Conservation (phyloP, 371 early-diverging fungal species). For the Mucor circinelloides region DNA sequence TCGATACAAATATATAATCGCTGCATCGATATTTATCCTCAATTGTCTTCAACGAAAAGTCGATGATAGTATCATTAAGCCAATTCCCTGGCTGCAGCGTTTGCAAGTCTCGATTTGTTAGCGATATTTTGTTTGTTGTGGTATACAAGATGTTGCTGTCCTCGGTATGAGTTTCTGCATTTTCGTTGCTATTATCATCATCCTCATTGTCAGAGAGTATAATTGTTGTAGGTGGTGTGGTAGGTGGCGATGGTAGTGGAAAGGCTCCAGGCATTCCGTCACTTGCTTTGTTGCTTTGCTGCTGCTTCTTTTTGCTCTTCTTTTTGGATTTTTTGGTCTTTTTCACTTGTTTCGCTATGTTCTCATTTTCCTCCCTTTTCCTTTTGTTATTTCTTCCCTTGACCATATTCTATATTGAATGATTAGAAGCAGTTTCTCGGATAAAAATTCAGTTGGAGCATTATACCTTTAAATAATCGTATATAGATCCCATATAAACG, state of each 20-base stretch:
- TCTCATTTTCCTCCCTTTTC: too few species aligned
- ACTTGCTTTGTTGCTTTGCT: background rate
- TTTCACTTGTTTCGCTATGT: too few species aligned
- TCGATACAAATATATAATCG: background rate
- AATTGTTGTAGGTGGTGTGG: background rate
- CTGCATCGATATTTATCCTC: background rate
- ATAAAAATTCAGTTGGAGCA: too few species aligned
- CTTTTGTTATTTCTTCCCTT: too few species aligned
- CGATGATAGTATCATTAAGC: conserved; percentile 55
- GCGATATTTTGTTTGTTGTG: background rate
- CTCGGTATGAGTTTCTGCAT: background rate
- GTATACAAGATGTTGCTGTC: background rate
- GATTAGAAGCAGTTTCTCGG: too few species aligned
- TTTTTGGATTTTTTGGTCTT: too few species aligned
- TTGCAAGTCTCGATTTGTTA: conserved; percentile 26
- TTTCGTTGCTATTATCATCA: background rate
- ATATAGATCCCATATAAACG: too few species aligned
- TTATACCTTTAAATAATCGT: too few species aligned
- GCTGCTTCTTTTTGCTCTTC: background rate
- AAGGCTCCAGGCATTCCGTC: background rate
- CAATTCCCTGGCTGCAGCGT: conserved; percentile 47
- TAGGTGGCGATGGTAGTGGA: background rate
- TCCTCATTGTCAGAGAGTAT: background rate
- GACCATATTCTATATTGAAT: too few species aligned
- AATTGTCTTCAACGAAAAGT: background rate